Evolutionary conservation across 371 early-diverging fungal genomes (phyloP), one percentile per base, ranked within the genome.

Genomic region (Rhizopus microsporus): DNA sequence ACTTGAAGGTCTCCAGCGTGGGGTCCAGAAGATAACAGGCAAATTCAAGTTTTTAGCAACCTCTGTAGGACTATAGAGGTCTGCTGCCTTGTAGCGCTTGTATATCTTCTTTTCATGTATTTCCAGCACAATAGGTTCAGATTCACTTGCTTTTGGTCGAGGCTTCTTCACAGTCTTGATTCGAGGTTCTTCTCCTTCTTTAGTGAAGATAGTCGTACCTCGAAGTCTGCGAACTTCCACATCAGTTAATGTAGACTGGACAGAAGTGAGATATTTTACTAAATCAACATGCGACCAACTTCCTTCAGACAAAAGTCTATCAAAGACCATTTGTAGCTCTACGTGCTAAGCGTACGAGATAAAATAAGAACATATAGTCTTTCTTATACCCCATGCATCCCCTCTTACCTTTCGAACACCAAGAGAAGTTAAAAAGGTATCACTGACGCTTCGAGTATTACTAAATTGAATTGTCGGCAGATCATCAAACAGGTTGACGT

Each of bases 271-370:
- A 57, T 93, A 95, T 59, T 92, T 93, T 31, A 91, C 81, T 3
- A 96, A 76, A 56, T 93, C 91, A 29, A 88, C 74, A 54, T 93
- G 91, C 45, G 93, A 92, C 95, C 95, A 96, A 44, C 88, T 88
- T 17, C 94, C 84, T 8, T 87, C 88, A 8, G 84, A 83, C 38
- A 87, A 82, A 35, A 95, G 70, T 31, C 94, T 79, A 62, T 90
- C 88, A 78, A 96, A 93, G 7, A 96, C 83, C 55, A 92, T 60
- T 66, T 93, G 94, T 32, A 95, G 65, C 13, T 95, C 93, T 1
- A 94, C 92, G 62, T 92, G 89, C 79, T 92, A 71, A 17, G 23
- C 54, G 34, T 17, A 43, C 10, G 45, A 37, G 12, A 46, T n/a
- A 33, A 12, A 38, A 13, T 8, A 30, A 35, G 30, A 17, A 54